Evolutionary conservation across 805 yeast species (phyloP).

Genomic region (Spathaspora sp.): DNA sequence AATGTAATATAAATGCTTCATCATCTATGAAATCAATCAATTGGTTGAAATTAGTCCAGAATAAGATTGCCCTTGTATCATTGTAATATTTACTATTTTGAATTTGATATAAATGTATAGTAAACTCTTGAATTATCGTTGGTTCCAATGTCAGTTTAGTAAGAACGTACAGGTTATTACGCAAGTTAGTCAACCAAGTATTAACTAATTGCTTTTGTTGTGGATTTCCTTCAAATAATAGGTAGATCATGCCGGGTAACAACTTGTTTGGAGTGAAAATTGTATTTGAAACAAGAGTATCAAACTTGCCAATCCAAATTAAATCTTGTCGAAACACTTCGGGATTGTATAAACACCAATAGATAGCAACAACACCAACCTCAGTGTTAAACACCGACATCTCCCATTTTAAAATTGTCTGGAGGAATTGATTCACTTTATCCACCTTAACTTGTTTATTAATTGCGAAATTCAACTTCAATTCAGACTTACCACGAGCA

Average conservation of each 20-base stretch:
- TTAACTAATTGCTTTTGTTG: constrained; percentile 48
- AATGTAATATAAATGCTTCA: constrained; percentile 26
- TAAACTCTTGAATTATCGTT: constrained; percentile 54
- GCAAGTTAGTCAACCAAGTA: constrained; percentile 2
- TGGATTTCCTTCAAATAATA: constrained; percentile 51
- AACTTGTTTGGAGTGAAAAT: constrained; percentile 6
- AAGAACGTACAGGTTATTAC: neutral
- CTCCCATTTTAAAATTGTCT: constrained; percentile 36
- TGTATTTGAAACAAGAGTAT: neutral
- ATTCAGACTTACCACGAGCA: constrained; percentile 47
- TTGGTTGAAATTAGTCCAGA: constrained; percentile 44
- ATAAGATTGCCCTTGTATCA: constrained; percentile 35
- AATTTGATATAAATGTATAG: constrained; percentile 45
- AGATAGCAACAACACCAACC: neutral
- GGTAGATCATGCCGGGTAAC: constrained; percentile 50
- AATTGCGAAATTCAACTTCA: constrained; percentile 50
- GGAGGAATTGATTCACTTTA: constrained; percentile 28
- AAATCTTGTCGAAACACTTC: neutral
- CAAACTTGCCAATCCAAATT: neutral
- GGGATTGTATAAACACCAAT: constrained; percentile 9
- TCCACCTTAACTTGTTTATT: constrained; percentile 40
- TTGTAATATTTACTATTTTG: constrained; percentile 52
- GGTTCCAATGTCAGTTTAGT: constrained; percentile 7
- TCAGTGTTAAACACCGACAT: constrained; percentile 10
- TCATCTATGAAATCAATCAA: constrained; percentile 33